Evolutionary conservation across 2,329 filamentous ascomycete genomes (phyloP).

Genomic region (Tolypocladium tropicale): DNA sequence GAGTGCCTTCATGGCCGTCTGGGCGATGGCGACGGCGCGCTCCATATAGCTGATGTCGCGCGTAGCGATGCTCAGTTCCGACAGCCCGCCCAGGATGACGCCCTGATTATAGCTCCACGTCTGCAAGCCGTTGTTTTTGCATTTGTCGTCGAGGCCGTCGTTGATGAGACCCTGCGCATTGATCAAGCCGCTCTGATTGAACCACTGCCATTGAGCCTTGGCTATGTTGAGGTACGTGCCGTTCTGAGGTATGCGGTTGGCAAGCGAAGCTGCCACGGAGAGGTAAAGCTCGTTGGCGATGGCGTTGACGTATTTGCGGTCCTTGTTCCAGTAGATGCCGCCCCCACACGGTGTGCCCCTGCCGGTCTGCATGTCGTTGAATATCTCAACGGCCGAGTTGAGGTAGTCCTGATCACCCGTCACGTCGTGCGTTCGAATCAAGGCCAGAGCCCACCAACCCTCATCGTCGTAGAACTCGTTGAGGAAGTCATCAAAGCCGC

Average conservation of each 20-base stretch:
- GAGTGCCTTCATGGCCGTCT: constrained; percentile 37
- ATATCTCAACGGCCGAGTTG: constrained; percentile 39
- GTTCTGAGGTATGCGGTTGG: constrained; percentile 31
- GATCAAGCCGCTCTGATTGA: constrained; percentile 39
- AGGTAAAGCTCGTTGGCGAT: constrained; percentile 50
- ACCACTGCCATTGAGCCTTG: constrained; percentile 41
- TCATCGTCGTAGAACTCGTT: constrained; percentile 50
- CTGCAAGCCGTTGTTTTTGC: constrained; percentile 39
- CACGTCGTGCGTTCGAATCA: constrained; percentile 46
- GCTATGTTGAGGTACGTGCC: constrained; percentile 39
- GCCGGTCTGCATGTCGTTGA: constrained; percentile 44
- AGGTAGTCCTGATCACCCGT: constrained; percentile 43
- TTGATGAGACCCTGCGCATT: constrained; percentile 40
- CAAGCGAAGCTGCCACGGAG: constrained; percentile 40
- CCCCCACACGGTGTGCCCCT: constrained; percentile 37
- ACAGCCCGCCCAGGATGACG: constrained; percentile 43
- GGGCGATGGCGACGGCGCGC: constrained; percentile 36
- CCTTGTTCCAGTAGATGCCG: constrained; percentile 47
- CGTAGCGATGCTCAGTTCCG: constrained; percentile 38
- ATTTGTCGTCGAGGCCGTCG: constrained; percentile 37
- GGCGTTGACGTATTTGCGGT: constrained; percentile 39
- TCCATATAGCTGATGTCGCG: constrained; percentile 29
- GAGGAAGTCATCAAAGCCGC: constrained; percentile 29
- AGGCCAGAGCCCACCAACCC: constrained; percentile 53
- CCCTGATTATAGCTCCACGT: constrained; percentile 50